These are phyloP conservation scores for Stevia rebaudiana DNA, from an alignment of 140 eudicot species.

Conservation along the genomic window DNA sequence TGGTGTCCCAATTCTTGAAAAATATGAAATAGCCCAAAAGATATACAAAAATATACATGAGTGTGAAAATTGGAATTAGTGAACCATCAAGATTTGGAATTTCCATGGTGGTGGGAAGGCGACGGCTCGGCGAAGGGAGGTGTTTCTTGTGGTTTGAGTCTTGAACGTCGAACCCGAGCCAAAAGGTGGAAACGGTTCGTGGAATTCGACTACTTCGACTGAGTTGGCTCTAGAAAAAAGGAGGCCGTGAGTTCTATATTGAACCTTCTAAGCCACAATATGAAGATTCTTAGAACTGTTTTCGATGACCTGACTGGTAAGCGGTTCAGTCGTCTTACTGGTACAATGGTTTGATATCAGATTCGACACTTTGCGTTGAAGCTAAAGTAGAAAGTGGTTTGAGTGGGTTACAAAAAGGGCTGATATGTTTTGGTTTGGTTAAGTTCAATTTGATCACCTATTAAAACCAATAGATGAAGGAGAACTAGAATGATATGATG, in stretches of 20 bases:
- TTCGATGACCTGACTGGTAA: not conserved
- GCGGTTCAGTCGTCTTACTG: no score
- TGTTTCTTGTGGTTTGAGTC: not conserved
- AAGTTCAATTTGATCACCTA: not conserved
- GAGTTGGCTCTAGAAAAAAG: not conserved
- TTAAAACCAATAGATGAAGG: not conserved
- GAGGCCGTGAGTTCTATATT: not conserved
- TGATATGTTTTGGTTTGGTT: not conserved
- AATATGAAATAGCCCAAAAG: slow-evolving; percentile 41
- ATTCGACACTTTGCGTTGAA: no score
- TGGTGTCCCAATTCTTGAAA: slow-evolving; percentile 44
- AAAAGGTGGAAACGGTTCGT: not conserved
- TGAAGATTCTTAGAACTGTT: not conserved
- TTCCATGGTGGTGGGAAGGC: slow-evolving; percentile 27
- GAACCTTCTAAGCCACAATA: not conserved
- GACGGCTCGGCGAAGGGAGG: not conserved
- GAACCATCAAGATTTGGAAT: slow-evolving; percentile 20
- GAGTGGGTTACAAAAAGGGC: not conserved
- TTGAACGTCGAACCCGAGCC: not conserved
- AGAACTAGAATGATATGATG: not conserved
- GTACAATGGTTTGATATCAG: no score
- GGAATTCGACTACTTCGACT: not conserved
- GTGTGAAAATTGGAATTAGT: slow-evolving; percentile 29
- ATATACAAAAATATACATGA: slow-evolving; percentile 40
- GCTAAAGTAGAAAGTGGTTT: not conserved